Base-by-base conservation (phyloP, 2,329 filamentous ascomycete species). In the Paraphoma chrysanthemicola region DNA sequence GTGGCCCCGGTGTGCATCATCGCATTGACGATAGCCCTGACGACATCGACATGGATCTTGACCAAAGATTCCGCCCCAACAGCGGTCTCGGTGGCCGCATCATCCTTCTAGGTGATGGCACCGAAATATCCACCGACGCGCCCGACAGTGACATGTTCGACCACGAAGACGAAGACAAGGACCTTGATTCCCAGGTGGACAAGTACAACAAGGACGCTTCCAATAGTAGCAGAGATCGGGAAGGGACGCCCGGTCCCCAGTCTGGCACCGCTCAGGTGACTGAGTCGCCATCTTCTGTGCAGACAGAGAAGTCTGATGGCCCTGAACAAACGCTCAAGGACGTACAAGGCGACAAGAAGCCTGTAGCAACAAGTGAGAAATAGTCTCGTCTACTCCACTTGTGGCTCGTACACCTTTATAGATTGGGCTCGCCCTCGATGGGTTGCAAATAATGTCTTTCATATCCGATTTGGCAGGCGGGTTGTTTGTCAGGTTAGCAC, bases 111-210 rank as follows among this genome's bases (percentile, higher is more conserved):
- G 93, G 94, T 66, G 93, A 98, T 82, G 95, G 94, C 71, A 96
- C 92, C 72, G 93, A 97, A 82, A 88, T 96, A 76, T 83, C 93
- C 72, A 92, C 92, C 67, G 92, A 95, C 78, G 90, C 90, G 75
- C 89, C 93, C 78, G 93, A 97, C 74, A 88, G 90, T 63, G 93
- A 97, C 71, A 94, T 97, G 89, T 96, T 97, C 79, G 92, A 97
- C 77, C 89, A 93, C 70, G 90, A 92, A 75, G 92, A 96, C 73
- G 86, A 88, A 69, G 91, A 96, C 73, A 91, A 92, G 77, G 93
- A 97, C 74, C 84, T 93, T 62, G 89, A 87, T 64, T 93, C 90
- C 77, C 92, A 96, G 80, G 90, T 95, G 59, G 86, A 87, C 74
- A 93, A 91, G 80, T 82, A 81, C 56, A 59, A 57, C 56, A 63